Evolutionary conservation across 441 rosid species (phyloP).

Genomic region (Syzygium syzygioides): DNA sequence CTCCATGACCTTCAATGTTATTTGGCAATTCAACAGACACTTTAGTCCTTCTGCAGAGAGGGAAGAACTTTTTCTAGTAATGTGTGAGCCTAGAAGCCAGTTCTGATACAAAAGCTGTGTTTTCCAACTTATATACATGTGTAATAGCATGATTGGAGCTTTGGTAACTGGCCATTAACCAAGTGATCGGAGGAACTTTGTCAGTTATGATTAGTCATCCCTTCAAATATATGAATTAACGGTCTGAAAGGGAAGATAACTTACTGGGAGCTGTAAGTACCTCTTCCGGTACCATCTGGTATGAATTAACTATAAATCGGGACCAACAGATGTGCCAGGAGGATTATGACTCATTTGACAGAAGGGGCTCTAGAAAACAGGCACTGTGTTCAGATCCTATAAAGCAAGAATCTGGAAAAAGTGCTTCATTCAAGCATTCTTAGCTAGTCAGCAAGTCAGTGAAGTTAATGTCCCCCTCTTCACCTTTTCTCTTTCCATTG

Average conservation of each 20-base stretch:
- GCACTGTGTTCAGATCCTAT: not conserved
- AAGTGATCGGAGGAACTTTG: not conserved
- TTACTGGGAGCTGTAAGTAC: not conserved
- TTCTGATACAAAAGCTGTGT: not conserved
- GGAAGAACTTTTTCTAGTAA: not conserved
- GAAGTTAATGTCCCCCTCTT: not conserved
- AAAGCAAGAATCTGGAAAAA: not conserved
- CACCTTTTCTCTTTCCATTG: not conserved
- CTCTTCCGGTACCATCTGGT: not conserved
- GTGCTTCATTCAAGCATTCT: not conserved
- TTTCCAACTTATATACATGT: not conserved
- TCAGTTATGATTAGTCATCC: not conserved
- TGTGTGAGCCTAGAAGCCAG: not conserved
- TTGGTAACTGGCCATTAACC: not conserved
- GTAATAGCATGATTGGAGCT: not conserved
- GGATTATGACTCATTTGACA: not conserved
- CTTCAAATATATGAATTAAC: not conserved
- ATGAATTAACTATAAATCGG: not conserved
- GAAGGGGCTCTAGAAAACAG: not conserved
- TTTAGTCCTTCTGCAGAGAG: not conserved
- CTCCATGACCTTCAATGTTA: not conserved
- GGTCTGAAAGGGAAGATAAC: not conserved
- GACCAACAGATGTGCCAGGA: not conserved
- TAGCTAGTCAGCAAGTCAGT: not conserved
- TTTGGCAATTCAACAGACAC: not conserved